Conservation (phyloP, 495 filamentous ascomycete genomes). For the Xylaria cubensis region DNA sequence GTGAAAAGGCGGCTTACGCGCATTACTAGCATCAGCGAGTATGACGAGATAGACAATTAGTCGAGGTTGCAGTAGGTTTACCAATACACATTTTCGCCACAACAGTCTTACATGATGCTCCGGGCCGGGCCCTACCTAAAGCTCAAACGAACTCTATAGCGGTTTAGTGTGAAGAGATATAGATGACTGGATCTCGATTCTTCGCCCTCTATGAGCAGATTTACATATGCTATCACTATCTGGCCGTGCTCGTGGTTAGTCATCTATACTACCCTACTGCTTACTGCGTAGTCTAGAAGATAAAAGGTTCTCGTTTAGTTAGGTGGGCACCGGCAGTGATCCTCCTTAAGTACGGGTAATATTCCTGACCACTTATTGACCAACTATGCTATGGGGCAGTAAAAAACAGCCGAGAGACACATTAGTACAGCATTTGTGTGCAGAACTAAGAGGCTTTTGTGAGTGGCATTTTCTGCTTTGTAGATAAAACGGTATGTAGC, state of each 20-base stretch:
- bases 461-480: not conserved
- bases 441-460: not conserved
- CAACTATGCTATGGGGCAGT: not conserved
- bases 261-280: not conserved
- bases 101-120: not conserved
- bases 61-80: constrained; percentile 1
- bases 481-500: not conserved
- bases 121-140: not conserved
- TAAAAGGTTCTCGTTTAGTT: not conserved
- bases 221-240: not conserved
- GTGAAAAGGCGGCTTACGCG: not conserved
- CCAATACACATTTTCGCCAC: not conserved
- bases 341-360: not conserved
- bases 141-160: not conserved
- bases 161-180: not conserved
- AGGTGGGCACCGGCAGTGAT: not conserved
- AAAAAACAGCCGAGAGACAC: not conserved
- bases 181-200: not conserved
- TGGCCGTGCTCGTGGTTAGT: not conserved
- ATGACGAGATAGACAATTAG: not conserved
- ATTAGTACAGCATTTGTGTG: not conserved
- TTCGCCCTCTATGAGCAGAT: not conserved
- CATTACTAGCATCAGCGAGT: constrained; percentile 4
- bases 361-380: not conserved
- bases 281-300: not conserved